These are phyloP conservation scores for Rhizopogon parksii DNA, from an alignment of 1,284 basidiomycete genomes.

Conservation along the genomic window DNA sequence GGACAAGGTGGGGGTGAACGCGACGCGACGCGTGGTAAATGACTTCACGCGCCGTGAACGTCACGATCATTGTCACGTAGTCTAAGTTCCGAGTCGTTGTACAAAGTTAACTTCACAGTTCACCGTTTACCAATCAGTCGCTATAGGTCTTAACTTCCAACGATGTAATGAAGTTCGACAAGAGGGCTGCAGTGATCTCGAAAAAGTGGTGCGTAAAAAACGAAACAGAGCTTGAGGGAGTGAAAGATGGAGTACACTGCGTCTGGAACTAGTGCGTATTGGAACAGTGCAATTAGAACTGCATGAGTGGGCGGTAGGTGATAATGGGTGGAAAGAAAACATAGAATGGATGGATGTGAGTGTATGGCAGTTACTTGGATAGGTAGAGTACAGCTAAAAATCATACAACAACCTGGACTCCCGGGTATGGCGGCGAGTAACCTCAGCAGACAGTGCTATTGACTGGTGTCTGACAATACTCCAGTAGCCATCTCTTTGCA, in stretches of 20 bases:
- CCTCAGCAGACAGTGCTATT: neutral
- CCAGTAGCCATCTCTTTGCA: slow-evolving; percentile 49
- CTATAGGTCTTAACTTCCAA: neutral
- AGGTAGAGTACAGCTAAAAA: slow-evolving; percentile 2
- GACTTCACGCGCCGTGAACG: neutral
- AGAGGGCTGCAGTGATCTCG: neutral
- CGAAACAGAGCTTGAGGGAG: neutral
- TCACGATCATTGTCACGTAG: neutral
- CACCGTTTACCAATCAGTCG: neutral
- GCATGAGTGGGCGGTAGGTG: neutral
- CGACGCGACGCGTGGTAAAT: neutral
- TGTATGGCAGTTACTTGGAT: slow-evolving; percentile 4
- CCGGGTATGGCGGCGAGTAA: neutral
- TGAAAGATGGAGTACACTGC: slow-evolving; percentile 1
- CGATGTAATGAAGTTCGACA: neutral
- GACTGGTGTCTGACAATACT: slow-evolving; percentile 31
- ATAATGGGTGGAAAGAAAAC: neutral
- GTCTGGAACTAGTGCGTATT: slow-evolving; percentile 3
- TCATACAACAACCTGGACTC: slow-evolving; percentile 3
- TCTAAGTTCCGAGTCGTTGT: too few relatives aligned
- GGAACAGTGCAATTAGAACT: neutral
- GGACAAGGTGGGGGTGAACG: neutral
- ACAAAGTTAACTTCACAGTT: neutral
- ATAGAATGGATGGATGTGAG: slow-evolving; percentile 1
- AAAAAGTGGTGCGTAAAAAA: neutral